A percentile compares a stretch with the other conserved stretches of the same genome.
phyloP scores from a whole-genome alignment of 2,329 filamentous ascomycete genomes.

The Ophiostoma ips region DNA sequence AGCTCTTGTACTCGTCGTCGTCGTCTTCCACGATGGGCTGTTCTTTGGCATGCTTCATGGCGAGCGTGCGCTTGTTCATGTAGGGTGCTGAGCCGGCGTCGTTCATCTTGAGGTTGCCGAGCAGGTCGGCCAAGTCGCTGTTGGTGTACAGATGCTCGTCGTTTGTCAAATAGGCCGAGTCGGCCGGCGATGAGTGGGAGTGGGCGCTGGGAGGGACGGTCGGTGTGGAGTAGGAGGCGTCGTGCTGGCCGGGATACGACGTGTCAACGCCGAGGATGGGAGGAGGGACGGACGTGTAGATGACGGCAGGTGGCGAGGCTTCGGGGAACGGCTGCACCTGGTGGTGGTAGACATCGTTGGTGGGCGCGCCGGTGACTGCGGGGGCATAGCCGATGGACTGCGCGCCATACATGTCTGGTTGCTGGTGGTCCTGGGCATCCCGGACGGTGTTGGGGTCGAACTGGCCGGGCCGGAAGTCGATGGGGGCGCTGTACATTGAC shows the following conservation, averaged over 20 bases:
- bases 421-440: slow-evolving; percentile 21
- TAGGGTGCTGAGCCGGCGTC: slow-evolving; percentile 81
- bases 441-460: not conserved
- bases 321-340: slow-evolving; percentile 31
- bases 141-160: slow-evolving; percentile 46
- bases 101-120: slow-evolving; percentile 78
- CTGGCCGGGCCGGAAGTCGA: slow-evolving; percentile 9
- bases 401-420: slow-evolving; percentile 33
- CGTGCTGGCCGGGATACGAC: slow-evolving; percentile 30
- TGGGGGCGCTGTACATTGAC: slow-evolving; percentile 26
- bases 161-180: slow-evolving; percentile 32
- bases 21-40: slow-evolving; percentile 54
- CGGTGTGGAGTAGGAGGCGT: slow-evolving; percentile 42
- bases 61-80: slow-evolving; percentile 41
- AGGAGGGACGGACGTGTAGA: slow-evolving; percentile 39
- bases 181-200: slow-evolving; percentile 27
- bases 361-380: slow-evolving; percentile 20
- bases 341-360: slow-evolving; percentile 28
- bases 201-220: slow-evolving; percentile 31
- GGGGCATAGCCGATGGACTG: slow-evolving; percentile 31
- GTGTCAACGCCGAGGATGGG: slow-evolving; percentile 37
- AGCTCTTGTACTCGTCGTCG: slow-evolving; percentile 57
- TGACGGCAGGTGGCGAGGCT: slow-evolving; percentile 33
- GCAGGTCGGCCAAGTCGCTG: slow-evolving; percentile 61
- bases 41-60: slow-evolving; percentile 29